A percentile compares a stretch with the other conserved stretches of the same genome.
Conservation (phyloP, 2,329 filamentous ascomycete species). For the Oidium heveae region DNA sequence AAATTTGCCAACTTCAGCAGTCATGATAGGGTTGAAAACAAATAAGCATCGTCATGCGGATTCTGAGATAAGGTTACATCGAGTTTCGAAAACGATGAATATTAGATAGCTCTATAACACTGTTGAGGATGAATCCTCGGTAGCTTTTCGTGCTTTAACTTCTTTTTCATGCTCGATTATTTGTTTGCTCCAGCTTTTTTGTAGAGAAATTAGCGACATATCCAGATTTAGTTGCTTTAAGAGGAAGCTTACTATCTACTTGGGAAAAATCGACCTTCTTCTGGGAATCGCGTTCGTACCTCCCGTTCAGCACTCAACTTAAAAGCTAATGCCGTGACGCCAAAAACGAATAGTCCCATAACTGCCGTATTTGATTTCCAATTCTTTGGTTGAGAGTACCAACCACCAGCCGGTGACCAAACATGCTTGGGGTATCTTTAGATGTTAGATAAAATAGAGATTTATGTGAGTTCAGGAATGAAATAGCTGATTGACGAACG, state of each 20-base stretch:
- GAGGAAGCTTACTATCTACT: conserved; percentile 46
- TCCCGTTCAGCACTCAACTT: conserved; percentile 52
- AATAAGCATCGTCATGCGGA: no score
- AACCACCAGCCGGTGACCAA: conserved; percentile 95
- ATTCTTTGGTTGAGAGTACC: conserved; percentile 86
- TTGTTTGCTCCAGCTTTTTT: conserved; percentile 40
- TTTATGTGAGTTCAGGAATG: not conserved
- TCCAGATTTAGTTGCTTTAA: not conserved
- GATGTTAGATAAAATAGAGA: conserved; percentile 6
- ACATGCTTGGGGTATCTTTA: conserved; percentile 88
- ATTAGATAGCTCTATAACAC: no score
- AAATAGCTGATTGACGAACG: conserved; percentile 21
- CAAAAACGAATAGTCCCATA: conserved; percentile 40
- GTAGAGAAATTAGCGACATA: conserved; percentile 9
- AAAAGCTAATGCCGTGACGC: conserved; percentile 43
- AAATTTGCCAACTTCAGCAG: no score
- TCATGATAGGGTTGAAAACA: no score
- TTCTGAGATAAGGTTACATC: no score
- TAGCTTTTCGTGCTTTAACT: conserved; percentile 18
- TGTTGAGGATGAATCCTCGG: not conserved
- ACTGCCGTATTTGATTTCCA: conserved; percentile 83
- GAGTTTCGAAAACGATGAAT: no score
- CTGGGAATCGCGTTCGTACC: conserved; percentile 48
- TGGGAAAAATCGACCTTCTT: conserved; percentile 53
- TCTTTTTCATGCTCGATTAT: conserved; percentile 42